Evolutionary conservation across 2,329 filamentous ascomycete genomes (phyloP).

Genomic region (Akanthomyces lecanii): DNA sequence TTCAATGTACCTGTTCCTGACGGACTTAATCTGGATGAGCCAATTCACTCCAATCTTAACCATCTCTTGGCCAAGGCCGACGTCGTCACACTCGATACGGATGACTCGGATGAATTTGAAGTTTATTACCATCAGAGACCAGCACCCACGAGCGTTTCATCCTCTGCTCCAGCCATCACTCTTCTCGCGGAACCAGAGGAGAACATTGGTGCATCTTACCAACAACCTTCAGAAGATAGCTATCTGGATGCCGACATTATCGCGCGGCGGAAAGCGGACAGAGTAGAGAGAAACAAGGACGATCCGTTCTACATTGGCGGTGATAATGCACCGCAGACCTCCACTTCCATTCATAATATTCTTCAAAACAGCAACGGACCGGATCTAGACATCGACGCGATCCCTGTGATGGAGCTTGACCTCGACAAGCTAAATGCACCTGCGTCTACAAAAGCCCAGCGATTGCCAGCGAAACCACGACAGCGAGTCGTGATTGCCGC

Average conservation of each 20-base stretch:
- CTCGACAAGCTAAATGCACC: slow-evolving; percentile 51
- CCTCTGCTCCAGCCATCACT: slow-evolving; percentile 49
- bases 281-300: slow-evolving; percentile 77
- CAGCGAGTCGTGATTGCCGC: slow-evolving; percentile 64
- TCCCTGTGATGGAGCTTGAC: slow-evolving; percentile 91
- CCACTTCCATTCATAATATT: slow-evolving; percentile 76
- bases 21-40: slow-evolving; percentile 71
- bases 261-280: slow-evolving; percentile 69
- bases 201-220: slow-evolving; percentile 51
- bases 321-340: slow-evolving; percentile 54
- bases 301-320: slow-evolving; percentile 89
- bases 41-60: slow-evolving; percentile 73
- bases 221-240: slow-evolving; percentile 57
- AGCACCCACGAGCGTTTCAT: slow-evolving; percentile 47
- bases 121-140: slow-evolving; percentile 59
- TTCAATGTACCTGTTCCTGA: slow-evolving; percentile 77
- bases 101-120: slow-evolving; percentile 64
- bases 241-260: slow-evolving; percentile 70
- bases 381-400: slow-evolving; percentile 85
- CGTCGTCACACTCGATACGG: slow-evolving; percentile 42
- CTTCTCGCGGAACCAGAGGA: slow-evolving; percentile 49
- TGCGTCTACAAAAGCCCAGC: slow-evolving; percentile 30
- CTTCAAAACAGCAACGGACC: slow-evolving; percentile 67
- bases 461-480: slow-evolving; percentile 39
- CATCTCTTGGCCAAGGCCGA: slow-evolving; percentile 60